These are phyloP conservation scores for Pichia occidentalis DNA, from an alignment of 805 yeast species.

Conservation along the genomic window DNA sequence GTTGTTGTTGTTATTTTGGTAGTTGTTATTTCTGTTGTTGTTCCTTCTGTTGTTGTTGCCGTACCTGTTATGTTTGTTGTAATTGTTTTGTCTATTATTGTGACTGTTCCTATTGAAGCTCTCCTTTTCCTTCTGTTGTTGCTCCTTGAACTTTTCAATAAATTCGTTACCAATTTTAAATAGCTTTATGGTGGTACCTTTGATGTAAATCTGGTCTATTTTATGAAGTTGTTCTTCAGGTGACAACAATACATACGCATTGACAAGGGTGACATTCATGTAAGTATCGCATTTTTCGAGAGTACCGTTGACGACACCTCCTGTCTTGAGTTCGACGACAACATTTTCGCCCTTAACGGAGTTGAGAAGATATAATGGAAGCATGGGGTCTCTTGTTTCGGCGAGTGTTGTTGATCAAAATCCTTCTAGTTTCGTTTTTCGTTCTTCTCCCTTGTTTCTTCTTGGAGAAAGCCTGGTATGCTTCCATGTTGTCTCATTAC, in stretches of 20 bases:
- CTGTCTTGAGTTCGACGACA: conserved; percentile 83
- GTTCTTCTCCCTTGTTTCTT: too few relatives aligned
- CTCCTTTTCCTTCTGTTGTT: conserved; percentile 37
- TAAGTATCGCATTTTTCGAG: conserved; percentile 83
- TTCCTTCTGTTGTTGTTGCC: conserved; percentile 19
- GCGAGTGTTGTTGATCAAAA: conserved; percentile 1
- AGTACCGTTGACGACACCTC: conserved; percentile 82
- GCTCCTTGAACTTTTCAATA: conserved; percentile 70
- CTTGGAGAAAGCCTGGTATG: too few relatives aligned
- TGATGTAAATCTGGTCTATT: conserved; percentile 68
- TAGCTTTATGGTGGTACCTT: conserved; percentile 79
- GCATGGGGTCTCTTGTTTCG: conserved; percentile 43
- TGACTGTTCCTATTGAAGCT: conserved; percentile 18
- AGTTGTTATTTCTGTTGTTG: conserved; percentile 10
- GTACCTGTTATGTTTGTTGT: conserved; percentile 14
- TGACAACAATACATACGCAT: conserved; percentile 63
- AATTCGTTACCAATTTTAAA: conserved; percentile 70
- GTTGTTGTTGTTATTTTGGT: conserved; percentile 23
- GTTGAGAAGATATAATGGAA: conserved; percentile 85
- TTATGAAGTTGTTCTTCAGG: conserved; percentile 56
- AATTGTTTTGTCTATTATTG: conserved; percentile 19
- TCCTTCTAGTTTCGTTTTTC: too few relatives aligned
- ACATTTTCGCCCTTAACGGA: conserved; percentile 86
- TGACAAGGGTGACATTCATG: conserved; percentile 86
- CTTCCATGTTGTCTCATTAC: too few relatives aligned